phyloP scores from a whole-genome alignment of 2,329 filamentous ascomycete genomes.

The Apiospora pterosperma region DNA sequence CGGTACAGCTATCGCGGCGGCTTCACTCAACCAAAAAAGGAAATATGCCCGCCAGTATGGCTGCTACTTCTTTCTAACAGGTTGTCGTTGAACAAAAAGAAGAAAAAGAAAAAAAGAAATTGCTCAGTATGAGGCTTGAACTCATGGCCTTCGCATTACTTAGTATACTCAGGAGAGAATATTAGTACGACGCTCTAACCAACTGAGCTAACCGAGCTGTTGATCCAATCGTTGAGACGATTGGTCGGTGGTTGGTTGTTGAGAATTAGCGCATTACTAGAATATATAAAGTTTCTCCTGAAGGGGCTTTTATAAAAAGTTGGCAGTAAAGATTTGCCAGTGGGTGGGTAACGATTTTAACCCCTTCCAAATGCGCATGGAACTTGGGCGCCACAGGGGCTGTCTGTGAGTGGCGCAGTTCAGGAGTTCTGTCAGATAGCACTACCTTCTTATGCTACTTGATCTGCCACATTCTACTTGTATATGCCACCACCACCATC shows the following conservation, averaged over 20 bases:
- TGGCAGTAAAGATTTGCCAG: neutral
- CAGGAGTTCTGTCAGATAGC: no score
- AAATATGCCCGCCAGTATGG: no score
- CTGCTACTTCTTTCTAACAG: no score
- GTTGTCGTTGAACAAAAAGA: neutral
- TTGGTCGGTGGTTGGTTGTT: slow-evolving; percentile 3
- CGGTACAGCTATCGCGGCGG: no score
- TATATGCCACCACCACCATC: no score
- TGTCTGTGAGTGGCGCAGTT: no score
- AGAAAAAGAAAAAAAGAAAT: neutral
- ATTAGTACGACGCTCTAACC: slow-evolving; percentile 7
- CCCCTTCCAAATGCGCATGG: no score
- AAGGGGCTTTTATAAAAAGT: neutral
- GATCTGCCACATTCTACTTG: no score
- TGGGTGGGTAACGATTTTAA: neutral
- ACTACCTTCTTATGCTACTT: no score
- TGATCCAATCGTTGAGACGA: neutral
- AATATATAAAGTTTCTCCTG: neutral
- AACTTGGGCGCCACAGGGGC: no score
- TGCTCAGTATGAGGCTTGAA: slow-evolving; percentile 7
- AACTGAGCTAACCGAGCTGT: slow-evolving; percentile 5
- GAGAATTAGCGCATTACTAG: neutral
- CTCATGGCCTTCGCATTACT: slow-evolving; percentile 6
- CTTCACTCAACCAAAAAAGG: no score
- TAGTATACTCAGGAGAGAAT: neutral